Conservation (phyloP, 257 asterid genomes). For the Schizonepeta tenuifolia region DNA sequence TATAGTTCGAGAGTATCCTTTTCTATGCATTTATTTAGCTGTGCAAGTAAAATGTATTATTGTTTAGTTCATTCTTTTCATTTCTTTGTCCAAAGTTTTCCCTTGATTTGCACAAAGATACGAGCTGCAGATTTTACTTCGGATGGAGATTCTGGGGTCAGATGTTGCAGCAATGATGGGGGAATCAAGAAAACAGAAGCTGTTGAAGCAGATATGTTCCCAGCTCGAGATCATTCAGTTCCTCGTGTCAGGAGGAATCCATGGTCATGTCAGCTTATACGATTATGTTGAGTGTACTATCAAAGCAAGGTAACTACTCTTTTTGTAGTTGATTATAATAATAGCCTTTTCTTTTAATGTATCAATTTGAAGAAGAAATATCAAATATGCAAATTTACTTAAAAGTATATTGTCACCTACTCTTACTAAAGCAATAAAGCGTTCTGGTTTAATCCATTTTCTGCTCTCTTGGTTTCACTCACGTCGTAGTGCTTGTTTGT, state of each 20-base stretch:
- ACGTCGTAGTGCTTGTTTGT: neutral
- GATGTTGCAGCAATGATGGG: conserved; percentile 48
- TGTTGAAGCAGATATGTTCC: conserved; percentile 86
- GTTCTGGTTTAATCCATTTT: neutral
- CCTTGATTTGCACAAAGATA: conserved; percentile 66
- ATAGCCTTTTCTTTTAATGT: neutral
- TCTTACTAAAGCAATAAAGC: neutral
- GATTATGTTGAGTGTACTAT: conserved; percentile 84
- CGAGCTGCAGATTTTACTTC: conserved; percentile 91
- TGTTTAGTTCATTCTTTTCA: neutral
- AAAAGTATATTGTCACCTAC: too few relatives aligned
- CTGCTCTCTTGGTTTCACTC: neutral
- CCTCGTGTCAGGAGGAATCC: conserved; percentile 90
- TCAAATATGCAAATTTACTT: neutral
- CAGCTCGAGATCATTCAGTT: conserved; percentile 83
- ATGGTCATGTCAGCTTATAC: conserved; percentile 73
- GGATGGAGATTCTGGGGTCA: conserved; percentile 81
- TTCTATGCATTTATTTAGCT: conserved; percentile 25
- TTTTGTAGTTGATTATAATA: neutral
- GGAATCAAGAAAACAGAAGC: conserved; percentile 66
- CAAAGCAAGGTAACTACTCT: conserved; percentile 65
- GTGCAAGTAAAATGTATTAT: neutral
- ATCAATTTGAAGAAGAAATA: neutral
- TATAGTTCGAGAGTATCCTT: conserved; percentile 86
- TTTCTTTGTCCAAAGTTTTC: conserved; percentile 16